These are phyloP conservation scores for Litsea cubeba DNA, from an alignment of 164 flowering plant genomes.

Conservation along the genomic window DNA sequence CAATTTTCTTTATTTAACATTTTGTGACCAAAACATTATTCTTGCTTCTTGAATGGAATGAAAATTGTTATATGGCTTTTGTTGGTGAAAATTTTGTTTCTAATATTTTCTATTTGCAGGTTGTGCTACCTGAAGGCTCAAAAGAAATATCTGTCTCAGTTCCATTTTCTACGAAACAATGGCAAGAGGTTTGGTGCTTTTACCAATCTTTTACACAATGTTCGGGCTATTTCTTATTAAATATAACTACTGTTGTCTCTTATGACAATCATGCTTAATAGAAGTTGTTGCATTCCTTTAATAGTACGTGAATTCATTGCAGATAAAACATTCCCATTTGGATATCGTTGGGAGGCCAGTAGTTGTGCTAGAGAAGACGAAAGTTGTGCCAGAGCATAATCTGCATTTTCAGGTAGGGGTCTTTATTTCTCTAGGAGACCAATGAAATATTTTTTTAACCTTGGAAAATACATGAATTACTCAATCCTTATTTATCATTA, in stretches of 20 bases:
- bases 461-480: background rate
- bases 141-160: conserved; percentile 61
- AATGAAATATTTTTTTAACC: background rate
- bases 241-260: background rate
- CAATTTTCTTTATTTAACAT: background rate
- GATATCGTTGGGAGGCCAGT: conserved; percentile 90
- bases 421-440: background rate
- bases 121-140: conserved; percentile 95
- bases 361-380: conserved; percentile 65
- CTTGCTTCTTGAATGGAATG: no score
- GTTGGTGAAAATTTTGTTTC: background rate
- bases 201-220: conserved; percentile 4
- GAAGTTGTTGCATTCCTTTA: background rate
- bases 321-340: conserved; percentile 79
- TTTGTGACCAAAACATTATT: no score
- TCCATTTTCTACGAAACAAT: conserved; percentile 74
- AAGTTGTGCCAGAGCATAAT: conserved; percentile 87
- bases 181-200: conserved; percentile 52
- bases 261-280: background rate
- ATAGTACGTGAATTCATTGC: conserved; percentile 19
- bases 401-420: conserved; percentile 72
- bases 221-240: background rate
- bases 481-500: no score
- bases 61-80: background rate
- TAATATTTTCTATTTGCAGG: conserved; percentile 37